phyloP scores from a whole-genome alignment of 2,329 filamentous ascomycete species.

The Hymenoscyphus infarciens region DNA sequence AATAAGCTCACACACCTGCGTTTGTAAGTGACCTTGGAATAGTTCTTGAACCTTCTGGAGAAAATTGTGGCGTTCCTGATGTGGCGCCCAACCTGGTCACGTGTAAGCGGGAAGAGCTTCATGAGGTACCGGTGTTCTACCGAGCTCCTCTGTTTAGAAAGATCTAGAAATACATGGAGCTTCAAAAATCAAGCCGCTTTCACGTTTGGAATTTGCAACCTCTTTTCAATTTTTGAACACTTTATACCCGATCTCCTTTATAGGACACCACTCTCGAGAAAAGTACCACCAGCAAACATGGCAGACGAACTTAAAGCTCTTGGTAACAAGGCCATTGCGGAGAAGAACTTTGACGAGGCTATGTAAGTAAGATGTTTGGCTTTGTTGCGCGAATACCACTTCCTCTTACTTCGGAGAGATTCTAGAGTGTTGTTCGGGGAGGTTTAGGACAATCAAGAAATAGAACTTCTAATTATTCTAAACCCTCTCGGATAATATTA shows the following conservation, averaged over 20 bases:
- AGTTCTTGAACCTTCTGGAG: too few species aligned
- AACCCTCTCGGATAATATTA: conserved; percentile 1
- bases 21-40: too few species aligned
- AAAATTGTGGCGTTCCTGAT: too few species aligned
- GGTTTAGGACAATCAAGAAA: too few species aligned
- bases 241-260: neutral
- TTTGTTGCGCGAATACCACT: too few species aligned
- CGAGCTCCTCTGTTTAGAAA: conserved; percentile 14
- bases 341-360: conserved; percentile 94
- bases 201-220: conserved; percentile 5
- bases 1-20: too few species aligned
- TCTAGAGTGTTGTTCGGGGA: too few species aligned
- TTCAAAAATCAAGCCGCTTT: conserved; percentile 3
- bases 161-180: conserved; percentile 22
- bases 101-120: neutral
- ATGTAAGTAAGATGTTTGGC: conserved; percentile 60
- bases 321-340: conserved; percentile 97
- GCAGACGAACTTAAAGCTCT: conserved; percentile 87
- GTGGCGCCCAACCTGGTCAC: neutral
- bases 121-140: neutral
- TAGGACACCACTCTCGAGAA: neutral
- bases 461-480: too few species aligned
- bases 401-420: too few species aligned
- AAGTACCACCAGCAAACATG: conserved; percentile 26
- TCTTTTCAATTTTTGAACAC: neutral